Base-by-base conservation (phyloP, 225 moss, liverwort and hornwort genomes). In the Physcomitrellopsis africana region DNA sequence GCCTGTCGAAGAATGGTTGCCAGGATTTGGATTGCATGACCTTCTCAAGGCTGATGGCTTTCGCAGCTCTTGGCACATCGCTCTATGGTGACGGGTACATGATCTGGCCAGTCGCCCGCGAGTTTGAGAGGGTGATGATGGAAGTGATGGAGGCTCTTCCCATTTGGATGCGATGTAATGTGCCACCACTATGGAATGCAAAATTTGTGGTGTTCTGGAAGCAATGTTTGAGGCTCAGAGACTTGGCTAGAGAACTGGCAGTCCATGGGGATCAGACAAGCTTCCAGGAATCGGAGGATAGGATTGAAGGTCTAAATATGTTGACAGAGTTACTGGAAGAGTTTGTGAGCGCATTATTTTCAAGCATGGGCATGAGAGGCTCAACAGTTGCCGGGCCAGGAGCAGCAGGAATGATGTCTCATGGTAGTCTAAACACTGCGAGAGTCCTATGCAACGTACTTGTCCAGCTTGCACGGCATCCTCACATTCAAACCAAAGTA, bases 401-500 rank as follows among this genome's bases (percentile, higher is more conserved):
- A 43, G 58, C 76, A 13, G 20, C 73, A 16, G 81, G 79, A 42
- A 72, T 86, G 45, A 76, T 82, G 57, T 82, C 68, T 66, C 82
- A 86, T 65, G 82, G 76, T 13, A 63, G 76, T 43, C 41, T 76
- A 51, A 76, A 82, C 46, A 77, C 69, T 63, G 67, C 82, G 5
- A 76, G 69, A 42, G 60, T 80, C 58, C 59, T 82, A 56, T 70
- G 69, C 63, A 79, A 72, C n/a, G 72, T 86, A 68, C 82, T 86
- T 63, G 69, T 63, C 7, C 78, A 76, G 68, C 72, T 86, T 68
- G 82, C 79, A 29, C 63, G 65, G 41, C 76, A 82, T 52, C 81
- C 71, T 29, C 71, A 75, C 12, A 67, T 85, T 43, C 85, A 85
- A 85, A 66, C 70, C 1, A 85, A 86, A 79, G 85, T 82, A 63